Evolutionary conservation across 2,329 filamentous ascomycete genomes (phyloP).

Genomic region (Lachnum nothofagi): DNA sequence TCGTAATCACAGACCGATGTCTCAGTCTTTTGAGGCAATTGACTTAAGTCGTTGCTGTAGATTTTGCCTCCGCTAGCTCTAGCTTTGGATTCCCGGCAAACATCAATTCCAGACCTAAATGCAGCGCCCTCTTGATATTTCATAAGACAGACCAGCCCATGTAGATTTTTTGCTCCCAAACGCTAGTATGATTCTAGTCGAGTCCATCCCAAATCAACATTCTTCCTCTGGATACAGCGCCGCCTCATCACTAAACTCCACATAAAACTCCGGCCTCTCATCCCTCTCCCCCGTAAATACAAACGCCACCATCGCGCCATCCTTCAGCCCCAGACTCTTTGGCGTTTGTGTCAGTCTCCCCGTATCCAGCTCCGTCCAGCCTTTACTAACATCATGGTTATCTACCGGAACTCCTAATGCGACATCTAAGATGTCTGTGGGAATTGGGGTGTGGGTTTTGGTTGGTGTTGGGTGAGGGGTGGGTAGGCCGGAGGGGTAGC

Average conservation of each 20-base stretch:
- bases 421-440: slow-evolving; percentile 35
- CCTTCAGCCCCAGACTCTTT: slow-evolving; percentile 35
- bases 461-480: slow-evolving; percentile 27
- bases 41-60: too few relatives aligned
- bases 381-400: slow-evolving; percentile 43
- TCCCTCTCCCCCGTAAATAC: slow-evolving; percentile 30
- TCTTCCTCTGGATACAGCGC: slow-evolving; percentile 24
- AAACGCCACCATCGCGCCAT: slow-evolving; percentile 39
- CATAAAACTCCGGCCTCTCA: slow-evolving; percentile 18
- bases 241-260: slow-evolving; percentile 22
- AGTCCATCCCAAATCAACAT: too few relatives aligned
- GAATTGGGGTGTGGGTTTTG: slow-evolving; percentile 32
- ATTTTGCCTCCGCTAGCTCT: too few relatives aligned
- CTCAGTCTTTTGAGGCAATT: too few relatives aligned
- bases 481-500: slow-evolving; percentile 51
- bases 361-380: slow-evolving; percentile 42
- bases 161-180: too few relatives aligned
- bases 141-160: too few relatives aligned
- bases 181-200: too few relatives aligned
- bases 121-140: too few relatives aligned
- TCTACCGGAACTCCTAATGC: slow-evolving; percentile 45
- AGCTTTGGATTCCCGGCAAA: too few relatives aligned
- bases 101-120: too few relatives aligned
- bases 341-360: slow-evolving; percentile 34
- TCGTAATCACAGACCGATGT: too few relatives aligned